Evolutionary conservation across 164 flowering plant species (phyloP).

Genomic region (Platanus orientalis): DNA sequence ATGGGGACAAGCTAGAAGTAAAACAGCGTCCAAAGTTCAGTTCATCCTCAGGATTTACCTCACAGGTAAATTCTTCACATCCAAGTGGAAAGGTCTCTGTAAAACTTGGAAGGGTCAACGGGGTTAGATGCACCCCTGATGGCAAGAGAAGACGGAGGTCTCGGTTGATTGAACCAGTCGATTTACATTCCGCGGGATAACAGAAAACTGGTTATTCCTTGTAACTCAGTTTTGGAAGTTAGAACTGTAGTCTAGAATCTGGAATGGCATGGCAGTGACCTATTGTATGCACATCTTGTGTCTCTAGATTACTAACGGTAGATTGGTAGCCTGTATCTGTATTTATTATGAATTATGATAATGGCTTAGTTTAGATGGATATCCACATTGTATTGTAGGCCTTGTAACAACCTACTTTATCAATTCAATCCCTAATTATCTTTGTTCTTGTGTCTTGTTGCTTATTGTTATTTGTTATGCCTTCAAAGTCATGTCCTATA

Average conservation of each 20-base stretch:
- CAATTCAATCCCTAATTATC: neutral
- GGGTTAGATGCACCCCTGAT: conserved; percentile 59
- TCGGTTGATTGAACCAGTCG: conserved; percentile 32
- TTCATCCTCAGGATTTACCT: conserved; percentile 20
- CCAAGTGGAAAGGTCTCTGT: conserved; percentile 30
- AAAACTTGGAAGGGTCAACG: conserved; percentile 34
- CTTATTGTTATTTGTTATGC: no score
- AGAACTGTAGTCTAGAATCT: neutral
- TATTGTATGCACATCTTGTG: neutral
- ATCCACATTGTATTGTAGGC: conserved; percentile 4
- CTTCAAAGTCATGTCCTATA: no score
- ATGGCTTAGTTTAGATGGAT: conserved; percentile 9
- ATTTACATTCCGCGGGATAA: conserved; percentile 35
- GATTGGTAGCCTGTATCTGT: conserved; percentile 3
- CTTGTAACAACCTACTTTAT: neutral
- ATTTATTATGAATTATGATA: conserved; percentile 6
- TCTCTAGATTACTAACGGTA: conserved; percentile 1
- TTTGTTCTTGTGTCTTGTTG: no score
- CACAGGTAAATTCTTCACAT: conserved; percentile 21
- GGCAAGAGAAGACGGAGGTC: conserved; percentile 67
- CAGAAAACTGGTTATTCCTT: conserved; percentile 2
- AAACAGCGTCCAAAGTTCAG: conserved; percentile 11
- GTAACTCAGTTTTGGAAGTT: neutral
- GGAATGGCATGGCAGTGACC: neutral
- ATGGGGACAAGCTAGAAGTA: conserved; percentile 17